Base-by-base conservation (phyloP, 2,329 filamentous ascomycete genomes). In the Epichloe brachyelytri region DNA sequence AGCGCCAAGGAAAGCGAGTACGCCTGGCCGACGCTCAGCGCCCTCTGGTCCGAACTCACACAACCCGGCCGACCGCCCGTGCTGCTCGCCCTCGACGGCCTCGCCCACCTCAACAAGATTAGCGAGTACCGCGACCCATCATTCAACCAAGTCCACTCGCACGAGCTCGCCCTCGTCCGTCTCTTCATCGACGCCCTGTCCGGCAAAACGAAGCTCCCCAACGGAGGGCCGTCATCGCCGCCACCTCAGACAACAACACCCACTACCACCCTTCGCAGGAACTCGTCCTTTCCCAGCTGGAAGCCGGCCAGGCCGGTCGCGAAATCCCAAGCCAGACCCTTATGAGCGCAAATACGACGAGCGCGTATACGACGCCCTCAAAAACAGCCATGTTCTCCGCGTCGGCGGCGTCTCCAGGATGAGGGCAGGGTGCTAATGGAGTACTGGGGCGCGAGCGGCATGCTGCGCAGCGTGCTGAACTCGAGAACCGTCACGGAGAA, bases 371-470 rank as follows among this genome's bases (percentile, higher is more conserved):
- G 72, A 73, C 20, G 69, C 69, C 2, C 67, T 84, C 49, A 66
- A 72, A 55, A 71, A 71, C 43, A 71, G 76, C 40, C 65, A 70
- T 53, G 69, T 81, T 2, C 56, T 82, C 49, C 75, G 78, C 19
- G 63, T 95, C 19, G 74, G 77, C 41, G 85, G 87, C 8, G 61
- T 96, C 57, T 83, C 73, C 59, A 86, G 68, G 69, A 76, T 2
- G 91, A 97, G 69, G 82, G 87, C 11, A 79, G 84, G 53, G 77
- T 81, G 1, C 73, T 95, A 59, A 84, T 97, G 81, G 89, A 96
- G 71, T 97, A 96, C 71, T 97, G 91, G 75, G 89, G 88, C 5
- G 81, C 80, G 37, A 94, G 88, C 65, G 93, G 91, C 12, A 74
- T 95, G 63, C 65, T 95, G 62, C 79, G 86, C 56, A 73, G 78